A percentile compares a stretch with the other conserved stretches of the same genome.
Evolutionary conservation across 2,329 filamentous ascomycete genomes (phyloP).

Genomic region (Talaromyces sp.): DNA sequence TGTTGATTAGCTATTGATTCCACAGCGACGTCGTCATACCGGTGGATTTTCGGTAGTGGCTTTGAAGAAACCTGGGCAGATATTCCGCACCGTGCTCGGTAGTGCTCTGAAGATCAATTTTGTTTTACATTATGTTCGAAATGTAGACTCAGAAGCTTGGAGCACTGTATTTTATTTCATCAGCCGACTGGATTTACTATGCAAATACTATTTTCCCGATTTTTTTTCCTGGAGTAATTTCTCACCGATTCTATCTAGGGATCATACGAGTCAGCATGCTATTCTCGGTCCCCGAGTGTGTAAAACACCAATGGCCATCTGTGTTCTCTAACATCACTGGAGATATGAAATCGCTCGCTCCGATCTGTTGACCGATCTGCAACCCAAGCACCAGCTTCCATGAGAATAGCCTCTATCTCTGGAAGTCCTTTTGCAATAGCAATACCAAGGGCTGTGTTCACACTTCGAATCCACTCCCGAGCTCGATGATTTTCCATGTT

Average conservation of each 20-base stretch:
- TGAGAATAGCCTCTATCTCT: not conserved
- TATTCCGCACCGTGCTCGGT: constrained; percentile 22
- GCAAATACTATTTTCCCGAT: too few relatives aligned
- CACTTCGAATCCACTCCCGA: not conserved
- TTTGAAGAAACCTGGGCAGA: constrained; percentile 43
- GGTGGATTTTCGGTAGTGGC: constrained; percentile 40
- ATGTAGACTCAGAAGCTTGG: too few relatives aligned
- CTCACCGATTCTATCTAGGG: not conserved
- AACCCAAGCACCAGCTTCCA: not conserved
- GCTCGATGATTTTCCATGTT: not conserved
- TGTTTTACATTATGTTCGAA: not conserved
- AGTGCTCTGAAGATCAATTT: constrained; percentile 16
- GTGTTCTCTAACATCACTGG: not conserved
- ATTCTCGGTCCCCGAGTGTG: not conserved
- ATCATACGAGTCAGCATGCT: not conserved
- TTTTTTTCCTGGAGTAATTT: too few relatives aligned
- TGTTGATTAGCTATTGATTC: constrained; percentile 4
- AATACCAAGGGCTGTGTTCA: not conserved
- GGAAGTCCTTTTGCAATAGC: not conserved
- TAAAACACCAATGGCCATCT: not conserved
- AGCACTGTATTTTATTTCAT: too few relatives aligned
- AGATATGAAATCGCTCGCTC: not conserved
- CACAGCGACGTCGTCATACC: not conserved
- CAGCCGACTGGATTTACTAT: too few relatives aligned
- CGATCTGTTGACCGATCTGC: not conserved